phyloP scores from a whole-genome alignment of 2,329 filamentous ascomycete species.

The Hypoxylon sp. region DNA sequence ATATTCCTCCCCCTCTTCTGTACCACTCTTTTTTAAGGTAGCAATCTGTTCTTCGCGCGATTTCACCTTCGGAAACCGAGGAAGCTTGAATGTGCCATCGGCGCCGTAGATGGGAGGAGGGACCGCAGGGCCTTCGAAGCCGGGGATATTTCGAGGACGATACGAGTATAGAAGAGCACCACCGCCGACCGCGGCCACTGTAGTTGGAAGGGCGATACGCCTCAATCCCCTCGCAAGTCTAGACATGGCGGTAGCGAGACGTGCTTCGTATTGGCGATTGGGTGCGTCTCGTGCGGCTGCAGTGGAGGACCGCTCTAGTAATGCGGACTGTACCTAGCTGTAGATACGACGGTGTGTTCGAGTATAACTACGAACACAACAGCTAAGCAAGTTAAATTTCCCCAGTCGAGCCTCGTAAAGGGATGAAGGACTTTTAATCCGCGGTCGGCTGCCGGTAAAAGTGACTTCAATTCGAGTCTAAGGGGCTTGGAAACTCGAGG shows the following conservation, averaged over 20 bases:
- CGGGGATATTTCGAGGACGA: slow-evolving; percentile 80
- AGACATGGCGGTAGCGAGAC: slow-evolving; percentile 48
- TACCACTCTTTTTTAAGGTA: slow-evolving; percentile 66
- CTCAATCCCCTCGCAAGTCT: slow-evolving; percentile 56
- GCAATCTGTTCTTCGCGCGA: slow-evolving; percentile 75
- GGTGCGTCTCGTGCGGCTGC: slow-evolving; percentile 19
- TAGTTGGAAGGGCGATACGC: slow-evolving; percentile 61
- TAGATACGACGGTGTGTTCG: slow-evolving; percentile 24
- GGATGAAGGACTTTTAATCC: slow-evolving; percentile 29
- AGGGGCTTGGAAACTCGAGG: slow-evolving; percentile 15
- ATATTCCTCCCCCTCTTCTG: slow-evolving; percentile 68
- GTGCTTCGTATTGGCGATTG: slow-evolving; percentile 21
- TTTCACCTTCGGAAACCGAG: slow-evolving; percentile 75
- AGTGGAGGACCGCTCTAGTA: slow-evolving; percentile 8
- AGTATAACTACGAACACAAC: slow-evolving; percentile 24
- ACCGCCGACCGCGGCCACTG: slow-evolving; percentile 59
- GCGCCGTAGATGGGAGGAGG: slow-evolving; percentile 79
- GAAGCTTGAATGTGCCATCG: slow-evolving; percentile 76
- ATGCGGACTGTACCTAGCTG: slow-evolving; percentile 22
- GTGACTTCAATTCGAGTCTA: slow-evolving; percentile 22
- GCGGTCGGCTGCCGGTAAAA: slow-evolving; percentile 26
- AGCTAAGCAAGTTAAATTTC: slow-evolving; percentile 21
- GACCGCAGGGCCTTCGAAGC: slow-evolving; percentile 76
- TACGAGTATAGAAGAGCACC: slow-evolving; percentile 69
- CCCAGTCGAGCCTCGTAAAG: slow-evolving; percentile 13